Evolutionary conservation across 768 basidiomycete species (phyloP), one percentile per base, ranked within the genome.

Genomic region (Kwoniella botswanensis): DNA sequence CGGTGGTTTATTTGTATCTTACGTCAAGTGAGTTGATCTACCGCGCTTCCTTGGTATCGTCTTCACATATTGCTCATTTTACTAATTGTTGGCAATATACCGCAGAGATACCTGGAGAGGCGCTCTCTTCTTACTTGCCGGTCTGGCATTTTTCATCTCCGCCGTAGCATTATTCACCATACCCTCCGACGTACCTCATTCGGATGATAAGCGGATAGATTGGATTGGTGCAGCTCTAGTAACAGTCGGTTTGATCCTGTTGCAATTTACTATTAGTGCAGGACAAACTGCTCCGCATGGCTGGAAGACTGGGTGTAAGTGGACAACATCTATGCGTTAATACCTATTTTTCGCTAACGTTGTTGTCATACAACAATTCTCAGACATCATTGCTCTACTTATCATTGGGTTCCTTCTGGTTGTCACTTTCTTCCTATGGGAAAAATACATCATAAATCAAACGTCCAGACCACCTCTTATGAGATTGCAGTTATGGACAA

Each of bases 171-270:
- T 88, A 1, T 68, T 90, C 21, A 86, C 86, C 2, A 88, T 95
- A 41, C 90, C 91, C 29, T 53, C 83, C 0, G 93, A 94, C 72
- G 59, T 78, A 6, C 79, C 84, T 1, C 82, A 78, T n/a, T 72
- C 71, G 2, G 83, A 82, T 9, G 79, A 80, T 60, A 69, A 69
- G 59, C 54, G 85, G 29, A 86, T 93, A 0, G 93, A 94, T 70
- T 93, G 92, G 92, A 82, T 92, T 18, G 93, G 93, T 2, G 90
- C 90, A 0, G 82, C 86, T 17, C 82, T 93, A 17, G 84, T 89
- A 65, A 92, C 91, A 0, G 81, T 85, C 0, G 92, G 91, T 0
- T 84, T 93, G 41, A 87, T 90, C 1, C 83, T 93, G 0, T 85
- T 94, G 71, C 86, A 90, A 10, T 93, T 93, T 74, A 89, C 90